These are phyloP conservation scores for Fimicolochytrium jonesii DNA, from an alignment of 192 early-diverging fungal species.

Conservation along the genomic window DNA sequence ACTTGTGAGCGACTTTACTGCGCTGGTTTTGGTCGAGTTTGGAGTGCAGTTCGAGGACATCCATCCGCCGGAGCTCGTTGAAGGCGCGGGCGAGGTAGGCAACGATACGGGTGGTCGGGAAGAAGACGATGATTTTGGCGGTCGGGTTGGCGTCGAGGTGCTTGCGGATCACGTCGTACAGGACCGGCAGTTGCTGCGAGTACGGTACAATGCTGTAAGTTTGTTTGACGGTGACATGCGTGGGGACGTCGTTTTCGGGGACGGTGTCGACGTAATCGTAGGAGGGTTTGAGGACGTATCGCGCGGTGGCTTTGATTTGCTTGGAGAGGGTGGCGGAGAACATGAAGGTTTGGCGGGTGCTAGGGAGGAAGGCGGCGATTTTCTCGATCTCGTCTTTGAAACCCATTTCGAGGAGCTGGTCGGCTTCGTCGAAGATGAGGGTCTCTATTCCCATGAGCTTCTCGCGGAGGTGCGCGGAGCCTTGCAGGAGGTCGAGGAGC, in stretches of 20 bases:
- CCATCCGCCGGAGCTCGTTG: conserved; percentile 36
- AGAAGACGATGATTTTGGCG: conserved; percentile 88
- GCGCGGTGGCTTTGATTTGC: conserved; percentile 66
- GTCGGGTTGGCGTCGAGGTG: conserved; percentile 51
- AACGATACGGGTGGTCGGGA: conserved; percentile 73
- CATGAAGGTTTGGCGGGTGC: conserved; percentile 79
- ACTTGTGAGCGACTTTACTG: conserved; percentile 64
- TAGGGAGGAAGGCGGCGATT: conserved; percentile 59
- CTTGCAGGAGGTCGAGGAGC: conserved; percentile 84
- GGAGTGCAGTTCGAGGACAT: conserved; percentile 72
- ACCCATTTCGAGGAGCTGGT: conserved; percentile 92
- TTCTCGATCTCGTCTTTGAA: conserved; percentile 73
- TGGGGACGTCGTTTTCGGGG: conserved; percentile 77
- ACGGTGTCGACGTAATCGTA: conserved; percentile 79
- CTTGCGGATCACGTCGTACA: conserved; percentile 63
- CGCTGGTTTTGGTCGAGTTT: conserved; percentile 71
- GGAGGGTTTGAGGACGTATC: conserved; percentile 55
- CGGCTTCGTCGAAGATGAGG: conserved; percentile 93
- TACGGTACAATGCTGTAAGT: conserved; percentile 64
- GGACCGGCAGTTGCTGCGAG: conserved; percentile 53
- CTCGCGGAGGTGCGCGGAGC: conserved; percentile 10
- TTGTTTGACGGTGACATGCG: conserved; percentile 77
- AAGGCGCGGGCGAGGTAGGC: conserved; percentile 62
- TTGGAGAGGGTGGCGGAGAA: conserved; percentile 87
- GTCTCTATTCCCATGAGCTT: conserved; percentile 11